Percentiles rank a stretch among this genome's conserved stretches.
These are phyloP conservation scores for Parastagonospora nodorum DNA, from an alignment of 2,329 filamentous ascomycete species.

Conservation along the genomic window DNA sequence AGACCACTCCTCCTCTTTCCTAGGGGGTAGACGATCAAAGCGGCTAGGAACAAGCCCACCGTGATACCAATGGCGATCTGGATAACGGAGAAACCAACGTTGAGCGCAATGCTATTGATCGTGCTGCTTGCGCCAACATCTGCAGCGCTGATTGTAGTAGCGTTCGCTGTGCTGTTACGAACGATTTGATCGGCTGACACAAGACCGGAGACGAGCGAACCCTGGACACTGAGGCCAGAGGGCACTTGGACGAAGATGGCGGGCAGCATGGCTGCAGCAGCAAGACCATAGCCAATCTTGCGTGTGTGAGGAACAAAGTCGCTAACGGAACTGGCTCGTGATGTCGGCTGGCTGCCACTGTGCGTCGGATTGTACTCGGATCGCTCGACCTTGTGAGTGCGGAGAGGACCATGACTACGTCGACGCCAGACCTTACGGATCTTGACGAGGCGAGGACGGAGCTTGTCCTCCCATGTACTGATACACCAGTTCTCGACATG, in stretches of 20 bases:
- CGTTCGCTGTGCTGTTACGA: conserved; percentile 51
- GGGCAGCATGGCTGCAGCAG: conserved; percentile 82
- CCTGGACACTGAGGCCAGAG: conserved; percentile 62
- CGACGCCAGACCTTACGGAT: conserved; percentile 33
- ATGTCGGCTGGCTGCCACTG: conserved; percentile 21
- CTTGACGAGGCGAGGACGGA: conserved; percentile 49
- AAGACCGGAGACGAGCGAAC: conserved; percentile 62
- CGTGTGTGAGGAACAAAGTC: conserved; percentile 38
- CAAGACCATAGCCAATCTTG: conserved; percentile 71
- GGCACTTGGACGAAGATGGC: conserved; percentile 78
- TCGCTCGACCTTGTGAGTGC: conserved; percentile 20
- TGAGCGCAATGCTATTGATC: conserved; percentile 53
- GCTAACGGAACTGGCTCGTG: conserved; percentile 27
- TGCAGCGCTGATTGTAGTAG: conserved; percentile 43
- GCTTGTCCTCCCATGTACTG: conserved; percentile 58
- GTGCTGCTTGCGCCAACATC: conserved; percentile 24
- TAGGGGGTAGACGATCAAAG: conserved; percentile 56
- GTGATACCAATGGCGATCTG: conserved; percentile 59
- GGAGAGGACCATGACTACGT: conserved; percentile 21
- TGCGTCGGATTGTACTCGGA: conserved; percentile 25
- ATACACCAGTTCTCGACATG: conserved; percentile 62
- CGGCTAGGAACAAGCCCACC: conserved; percentile 55
- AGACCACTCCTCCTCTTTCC: conserved; percentile 53
- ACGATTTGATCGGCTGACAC: conserved; percentile 62
- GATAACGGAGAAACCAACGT: conserved; percentile 54